phyloP scores from a whole-genome alignment of 805 yeast species.

The Grigorovia yakushimaensis region DNA sequence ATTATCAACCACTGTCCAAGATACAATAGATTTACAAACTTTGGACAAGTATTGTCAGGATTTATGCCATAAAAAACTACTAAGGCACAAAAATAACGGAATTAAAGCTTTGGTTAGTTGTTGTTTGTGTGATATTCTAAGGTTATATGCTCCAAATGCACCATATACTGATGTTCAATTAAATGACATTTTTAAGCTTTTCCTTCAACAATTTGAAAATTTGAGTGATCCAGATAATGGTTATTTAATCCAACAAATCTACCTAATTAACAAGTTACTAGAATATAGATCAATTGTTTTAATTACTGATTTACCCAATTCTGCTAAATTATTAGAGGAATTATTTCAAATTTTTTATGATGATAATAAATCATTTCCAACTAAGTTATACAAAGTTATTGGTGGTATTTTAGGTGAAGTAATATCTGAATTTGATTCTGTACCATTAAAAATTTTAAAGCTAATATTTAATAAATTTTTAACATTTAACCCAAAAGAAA shows the following conservation, averaged over 20 bases:
- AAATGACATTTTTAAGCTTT: constrained; percentile 53
- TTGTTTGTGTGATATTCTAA: constrained; percentile 62
- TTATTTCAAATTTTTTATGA: constrained; percentile 58
- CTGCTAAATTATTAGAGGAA: constrained; percentile 42
- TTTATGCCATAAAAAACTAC: constrained; percentile 47
- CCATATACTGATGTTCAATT: constrained; percentile 64
- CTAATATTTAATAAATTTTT: constrained; percentile 58
- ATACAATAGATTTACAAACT: constrained; percentile 38
- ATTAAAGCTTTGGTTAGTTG: constrained; percentile 64
- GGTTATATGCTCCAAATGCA: constrained; percentile 83
- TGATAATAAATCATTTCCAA: constrained; percentile 36
- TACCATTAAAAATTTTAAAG: constrained; percentile 53
- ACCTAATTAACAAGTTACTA: constrained; percentile 56
- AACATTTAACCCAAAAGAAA: constrained; percentile 21
- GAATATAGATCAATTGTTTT: constrained; percentile 69
- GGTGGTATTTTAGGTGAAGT: constrained; percentile 68
- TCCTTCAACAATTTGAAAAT: constrained; percentile 51
- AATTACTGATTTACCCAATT: constrained; percentile 62
- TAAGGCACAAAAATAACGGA: constrained; percentile 54
- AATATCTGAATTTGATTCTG: constrained; percentile 55
- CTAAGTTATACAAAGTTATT: constrained; percentile 49
- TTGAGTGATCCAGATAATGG: constrained; percentile 49
- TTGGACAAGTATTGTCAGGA: constrained; percentile 40
- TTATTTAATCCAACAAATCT: constrained; percentile 51
- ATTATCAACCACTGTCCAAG: constrained; percentile 54